Percentiles rank a stretch among this genome's conserved stretches.
Conservation (phyloP, 169 alveolate genomes). For the Cryptosporidium tyzzeri region DNA sequence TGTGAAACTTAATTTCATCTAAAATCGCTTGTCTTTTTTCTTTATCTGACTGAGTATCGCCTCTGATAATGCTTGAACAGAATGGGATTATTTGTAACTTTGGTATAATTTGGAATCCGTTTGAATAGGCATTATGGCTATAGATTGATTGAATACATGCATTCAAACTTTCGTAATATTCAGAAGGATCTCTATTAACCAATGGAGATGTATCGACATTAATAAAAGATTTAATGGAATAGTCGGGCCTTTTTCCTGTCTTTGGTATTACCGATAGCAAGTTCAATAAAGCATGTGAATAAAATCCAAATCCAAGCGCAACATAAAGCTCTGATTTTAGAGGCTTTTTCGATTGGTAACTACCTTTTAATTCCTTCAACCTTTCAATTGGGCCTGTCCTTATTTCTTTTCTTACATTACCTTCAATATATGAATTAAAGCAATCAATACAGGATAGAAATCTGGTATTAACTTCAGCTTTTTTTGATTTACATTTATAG, state of each 20-base stretch:
- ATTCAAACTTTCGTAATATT: slow-evolving; percentile 27
- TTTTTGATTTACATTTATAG: slow-evolving; percentile 28
- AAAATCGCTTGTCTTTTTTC: slow-evolving; percentile 11
- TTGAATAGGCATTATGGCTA: neutral
- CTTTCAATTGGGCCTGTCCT: slow-evolving; percentile 56
- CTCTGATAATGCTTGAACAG: slow-evolving; percentile 26
- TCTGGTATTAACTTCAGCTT: slow-evolving; percentile 29
- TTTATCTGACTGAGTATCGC: neutral
- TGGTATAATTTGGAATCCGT: neutral
- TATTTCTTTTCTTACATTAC: slow-evolving; percentile 41
- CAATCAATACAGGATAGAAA: slow-evolving; percentile 25
- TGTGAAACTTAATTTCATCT: slow-evolving; percentile 3
- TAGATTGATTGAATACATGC: neutral
- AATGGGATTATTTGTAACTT: slow-evolving; percentile 53
- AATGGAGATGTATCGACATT: slow-evolving; percentile 66
- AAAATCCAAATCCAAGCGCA: slow-evolving; percentile 62
- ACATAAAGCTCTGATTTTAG: slow-evolving; percentile 31
- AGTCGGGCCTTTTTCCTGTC: slow-evolving; percentile 56
- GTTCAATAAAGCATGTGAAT: slow-evolving; percentile 47
- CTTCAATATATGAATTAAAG: slow-evolving; percentile 31
- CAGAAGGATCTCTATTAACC: slow-evolving; percentile 20
- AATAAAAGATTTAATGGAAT: slow-evolving; percentile 29
- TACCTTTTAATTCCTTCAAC: slow-evolving; percentile 6
- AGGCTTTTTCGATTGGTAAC: neutral
- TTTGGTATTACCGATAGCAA: slow-evolving; percentile 39